Evolutionary conservation across 768 basidiomycete species (phyloP).

Genomic region (Tulasnella sp.): DNA sequence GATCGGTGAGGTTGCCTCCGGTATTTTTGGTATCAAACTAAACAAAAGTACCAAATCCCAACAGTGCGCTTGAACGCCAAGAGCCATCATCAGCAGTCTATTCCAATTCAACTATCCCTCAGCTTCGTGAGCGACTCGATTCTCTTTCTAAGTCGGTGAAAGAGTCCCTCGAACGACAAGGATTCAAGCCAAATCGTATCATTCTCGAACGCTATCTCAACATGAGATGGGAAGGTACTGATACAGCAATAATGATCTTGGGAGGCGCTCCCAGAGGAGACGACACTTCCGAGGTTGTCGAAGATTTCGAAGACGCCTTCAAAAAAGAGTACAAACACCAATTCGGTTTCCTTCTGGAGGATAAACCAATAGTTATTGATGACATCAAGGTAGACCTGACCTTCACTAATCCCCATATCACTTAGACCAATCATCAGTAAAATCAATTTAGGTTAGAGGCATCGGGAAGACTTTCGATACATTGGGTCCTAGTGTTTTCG

Average conservation of each 20-base stretch:
- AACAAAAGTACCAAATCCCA: not conserved
- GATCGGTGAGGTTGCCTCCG: conserved; percentile 38
- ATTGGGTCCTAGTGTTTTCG: conserved; percentile 65
- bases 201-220: conserved; percentile 71
- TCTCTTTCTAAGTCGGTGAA: conserved; percentile 49
- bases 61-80: conserved; percentile 72
- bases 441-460: conserved; percentile 55
- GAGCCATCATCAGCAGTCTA: conserved; percentile 80
- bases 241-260: conserved; percentile 83
- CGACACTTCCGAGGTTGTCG: conserved; percentile 35
- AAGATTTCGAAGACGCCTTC: conserved; percentile 73
- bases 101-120: conserved; percentile 40
- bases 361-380: conserved; percentile 73
- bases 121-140: conserved; percentile 54
- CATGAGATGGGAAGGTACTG: conserved; percentile 88
- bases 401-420: not conserved
- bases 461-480: conserved; percentile 82
- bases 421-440: not conserved
- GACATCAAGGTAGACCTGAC: conserved; percentile 58
- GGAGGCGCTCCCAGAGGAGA: conserved; percentile 25
- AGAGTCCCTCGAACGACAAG: conserved; percentile 59
- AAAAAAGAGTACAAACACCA: conserved; percentile 66
- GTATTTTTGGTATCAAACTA: not conserved
- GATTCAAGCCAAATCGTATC: conserved; percentile 58
- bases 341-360: conserved; percentile 85